A percentile compares a stretch with the other conserved stretches of the same genome.
Evolutionary conservation across 345 rosid species (phyloP).

Genomic region (Salix dunnii): DNA sequence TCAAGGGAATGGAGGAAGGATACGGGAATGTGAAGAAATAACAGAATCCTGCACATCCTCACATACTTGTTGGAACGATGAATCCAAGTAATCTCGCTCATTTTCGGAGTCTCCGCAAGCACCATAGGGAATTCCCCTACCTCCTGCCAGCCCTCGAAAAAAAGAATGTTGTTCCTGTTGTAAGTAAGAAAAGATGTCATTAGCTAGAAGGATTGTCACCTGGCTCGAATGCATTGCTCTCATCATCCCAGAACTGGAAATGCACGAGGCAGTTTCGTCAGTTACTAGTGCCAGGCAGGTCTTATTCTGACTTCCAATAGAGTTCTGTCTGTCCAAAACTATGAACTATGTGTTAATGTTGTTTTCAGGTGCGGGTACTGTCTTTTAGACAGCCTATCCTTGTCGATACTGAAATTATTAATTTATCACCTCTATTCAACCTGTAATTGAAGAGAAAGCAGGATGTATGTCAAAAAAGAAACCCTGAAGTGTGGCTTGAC

Average conservation of each 20-base stretch:
- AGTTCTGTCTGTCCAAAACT: conserved; percentile 42
- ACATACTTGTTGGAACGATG: conserved; percentile 49
- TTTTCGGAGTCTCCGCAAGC: conserved; percentile 70
- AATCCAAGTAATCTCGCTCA: conserved; percentile 68
- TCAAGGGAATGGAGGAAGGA: conserved; percentile 45
- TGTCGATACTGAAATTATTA: neutral
- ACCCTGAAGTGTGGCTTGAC: no score
- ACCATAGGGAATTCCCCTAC: conserved; percentile 59
- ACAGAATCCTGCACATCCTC: conserved; percentile 46
- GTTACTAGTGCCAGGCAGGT: conserved; percentile 59
- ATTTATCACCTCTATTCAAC: neutral
- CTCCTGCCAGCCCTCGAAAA: conserved; percentile 66
- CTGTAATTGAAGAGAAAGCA: neutral
- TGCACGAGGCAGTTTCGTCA: conserved; percentile 69
- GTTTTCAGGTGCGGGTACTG: conserved; percentile 62
- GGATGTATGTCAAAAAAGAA: neutral
- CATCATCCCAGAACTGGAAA: conserved; percentile 71
- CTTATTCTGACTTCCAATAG: conserved; percentile 33
- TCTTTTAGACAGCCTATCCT: conserved; percentile 43
- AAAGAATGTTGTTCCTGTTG: conserved; percentile 44
- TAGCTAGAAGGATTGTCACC: conserved; percentile 49
- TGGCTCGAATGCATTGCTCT: conserved; percentile 58
- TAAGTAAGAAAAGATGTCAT: conserved; percentile 68
- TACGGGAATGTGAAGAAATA: conserved; percentile 54
- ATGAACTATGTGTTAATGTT: conserved; percentile 65